phyloP scores from a whole-genome alignment of 2,329 filamentous ascomycete genomes.

The Arthrobotrys megalospora region DNA sequence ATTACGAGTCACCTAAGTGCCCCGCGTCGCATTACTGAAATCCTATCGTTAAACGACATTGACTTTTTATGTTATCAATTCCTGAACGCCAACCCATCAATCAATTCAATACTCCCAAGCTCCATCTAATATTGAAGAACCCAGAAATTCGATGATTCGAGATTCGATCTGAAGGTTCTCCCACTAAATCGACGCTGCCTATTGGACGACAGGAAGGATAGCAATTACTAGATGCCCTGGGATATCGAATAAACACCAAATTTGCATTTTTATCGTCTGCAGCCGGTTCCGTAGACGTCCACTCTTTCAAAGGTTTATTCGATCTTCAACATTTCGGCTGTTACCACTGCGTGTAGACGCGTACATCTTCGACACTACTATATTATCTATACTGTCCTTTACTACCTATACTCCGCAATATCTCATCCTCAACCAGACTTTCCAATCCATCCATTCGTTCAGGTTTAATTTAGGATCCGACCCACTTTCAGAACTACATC shows the following conservation, averaged over 20 bases:
- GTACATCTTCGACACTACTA: slow-evolving; percentile 12
- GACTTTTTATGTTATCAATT: slow-evolving; percentile 43
- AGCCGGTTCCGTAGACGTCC: slow-evolving; percentile 53
- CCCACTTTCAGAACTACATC: no score
- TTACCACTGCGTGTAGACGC: slow-evolving; percentile 10
- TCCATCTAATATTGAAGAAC: background rate
- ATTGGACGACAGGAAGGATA: slow-evolving; percentile 9
- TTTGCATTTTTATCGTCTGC: slow-evolving; percentile 36
- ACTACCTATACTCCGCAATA: background rate
- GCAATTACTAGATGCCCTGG: background rate
- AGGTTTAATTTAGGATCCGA: background rate
- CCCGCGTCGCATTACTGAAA: slow-evolving; percentile 19
- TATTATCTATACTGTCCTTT: slow-evolving; percentile 22
- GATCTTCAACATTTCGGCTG: background rate
- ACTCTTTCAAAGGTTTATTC: slow-evolving; percentile 44
- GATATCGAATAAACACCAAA: slow-evolving; percentile 15
- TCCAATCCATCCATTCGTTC: background rate
- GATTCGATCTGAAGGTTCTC: background rate
- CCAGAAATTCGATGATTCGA: background rate
- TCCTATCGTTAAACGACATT: slow-evolving; percentile 21
- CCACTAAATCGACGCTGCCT: background rate
- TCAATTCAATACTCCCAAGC: slow-evolving; percentile 11
- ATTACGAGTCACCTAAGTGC: slow-evolving; percentile 27
- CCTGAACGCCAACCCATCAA: slow-evolving; percentile 8
- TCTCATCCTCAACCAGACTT: background rate